A percentile compares a stretch with the other conserved stretches of the same genome.
Conservation (phyloP, 2,329 filamentous ascomycete species). For the Monosporascus sp. region DNA sequence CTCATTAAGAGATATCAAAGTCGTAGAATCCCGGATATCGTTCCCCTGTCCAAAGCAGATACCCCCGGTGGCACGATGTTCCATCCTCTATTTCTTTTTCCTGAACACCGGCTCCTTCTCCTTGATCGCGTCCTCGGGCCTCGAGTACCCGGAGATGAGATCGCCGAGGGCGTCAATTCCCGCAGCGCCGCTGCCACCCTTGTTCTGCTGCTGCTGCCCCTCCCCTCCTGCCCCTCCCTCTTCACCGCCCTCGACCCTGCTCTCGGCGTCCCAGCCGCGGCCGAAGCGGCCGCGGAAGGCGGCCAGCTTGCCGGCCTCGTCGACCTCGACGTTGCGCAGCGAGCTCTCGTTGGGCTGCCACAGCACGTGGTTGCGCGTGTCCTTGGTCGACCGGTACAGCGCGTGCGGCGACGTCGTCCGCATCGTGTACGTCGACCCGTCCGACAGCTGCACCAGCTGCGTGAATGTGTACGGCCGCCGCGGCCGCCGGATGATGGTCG, state of each 20-base stretch:
- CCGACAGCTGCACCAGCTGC: conserved; percentile 88
- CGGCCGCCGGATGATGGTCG: conserved; percentile 81
- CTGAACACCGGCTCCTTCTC: conserved; percentile 28
- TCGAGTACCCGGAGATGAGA: conserved; percentile 46
- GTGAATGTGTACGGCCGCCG: conserved; percentile 94
- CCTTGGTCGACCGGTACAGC: conserved; percentile 62
- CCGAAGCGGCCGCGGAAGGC: conserved; percentile 86
- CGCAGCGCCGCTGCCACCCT: conserved; percentile 9
- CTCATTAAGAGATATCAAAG: no score
- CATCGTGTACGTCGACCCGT: conserved; percentile 79
- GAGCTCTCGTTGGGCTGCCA: conserved; percentile 87
- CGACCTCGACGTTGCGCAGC: conserved; percentile 83
- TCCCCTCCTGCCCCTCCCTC: conserved; percentile 20
- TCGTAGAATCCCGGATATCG: no score
- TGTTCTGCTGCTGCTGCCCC: conserved; percentile 12
- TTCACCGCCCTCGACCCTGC: conserved; percentile 18
- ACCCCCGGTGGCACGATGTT: conserved; percentile 5
- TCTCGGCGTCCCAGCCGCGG: conserved; percentile 65
- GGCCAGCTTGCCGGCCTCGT: conserved; percentile 85
- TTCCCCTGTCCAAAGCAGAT: background rate
- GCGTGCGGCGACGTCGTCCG: conserved; percentile 69
- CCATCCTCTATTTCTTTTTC: conserved; percentile 42
- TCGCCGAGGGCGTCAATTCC: conserved; percentile 37
- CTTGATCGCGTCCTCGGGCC: conserved; percentile 31
- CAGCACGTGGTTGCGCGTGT: conserved; percentile 80